Percentiles rank a stretch among this genome's conserved stretches.
Conservation (phyloP, 768 basidiomycete species). For the Pulveroboletus frians region DNA sequence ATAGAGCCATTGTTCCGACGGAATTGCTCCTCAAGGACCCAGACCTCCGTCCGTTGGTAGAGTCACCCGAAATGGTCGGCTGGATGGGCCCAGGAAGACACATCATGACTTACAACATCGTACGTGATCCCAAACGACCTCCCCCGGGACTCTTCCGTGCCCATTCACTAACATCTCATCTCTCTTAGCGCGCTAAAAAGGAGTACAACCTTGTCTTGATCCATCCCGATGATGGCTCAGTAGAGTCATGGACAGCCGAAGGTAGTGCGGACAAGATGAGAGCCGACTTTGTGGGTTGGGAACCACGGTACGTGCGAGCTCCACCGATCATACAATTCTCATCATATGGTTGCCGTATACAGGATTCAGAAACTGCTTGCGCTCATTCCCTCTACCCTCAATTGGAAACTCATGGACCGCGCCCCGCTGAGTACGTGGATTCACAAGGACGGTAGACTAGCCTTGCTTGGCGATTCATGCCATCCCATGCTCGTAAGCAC, state of each 20-base stretch:
- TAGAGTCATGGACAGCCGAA: slow-evolving; percentile 42
- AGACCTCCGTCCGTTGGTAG: slow-evolving; percentile 46
- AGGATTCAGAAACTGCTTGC: slow-evolving; percentile 44
- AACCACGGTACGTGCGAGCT: slow-evolving; percentile 37
- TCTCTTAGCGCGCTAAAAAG: slow-evolving; percentile 29
- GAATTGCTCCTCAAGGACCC: slow-evolving; percentile 44
- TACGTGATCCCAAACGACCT: slow-evolving; percentile 18
- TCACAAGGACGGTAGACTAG: slow-evolving; percentile 39
- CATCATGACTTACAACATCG: slow-evolving; percentile 43
- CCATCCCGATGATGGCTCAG: slow-evolving; percentile 36
- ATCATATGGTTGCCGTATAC: background rate
- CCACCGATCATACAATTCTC: background rate
- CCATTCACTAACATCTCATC: background rate
- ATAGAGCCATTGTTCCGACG: slow-evolving; percentile 49
- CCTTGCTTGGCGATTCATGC: slow-evolving; percentile 50
- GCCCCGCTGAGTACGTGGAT: slow-evolving; percentile 46
- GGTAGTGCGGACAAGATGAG: slow-evolving; percentile 44
- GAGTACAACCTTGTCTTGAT: slow-evolving; percentile 44
- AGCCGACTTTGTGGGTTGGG: slow-evolving; percentile 43
- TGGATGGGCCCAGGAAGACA: slow-evolving; percentile 57
- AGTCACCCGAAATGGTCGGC: slow-evolving; percentile 46
- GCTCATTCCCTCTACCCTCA: slow-evolving; percentile 42
- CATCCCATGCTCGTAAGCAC: slow-evolving; percentile 47
- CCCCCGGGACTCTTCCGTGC: too few relatives aligned
- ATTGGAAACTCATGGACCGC: slow-evolving; percentile 47